Percentiles rank a stretch among this genome's conserved stretches.
These are phyloP conservation scores for Kwoniella mangroviensis DNA, from an alignment of 768 basidiomycete species.

Conservation along the genomic window DNA sequence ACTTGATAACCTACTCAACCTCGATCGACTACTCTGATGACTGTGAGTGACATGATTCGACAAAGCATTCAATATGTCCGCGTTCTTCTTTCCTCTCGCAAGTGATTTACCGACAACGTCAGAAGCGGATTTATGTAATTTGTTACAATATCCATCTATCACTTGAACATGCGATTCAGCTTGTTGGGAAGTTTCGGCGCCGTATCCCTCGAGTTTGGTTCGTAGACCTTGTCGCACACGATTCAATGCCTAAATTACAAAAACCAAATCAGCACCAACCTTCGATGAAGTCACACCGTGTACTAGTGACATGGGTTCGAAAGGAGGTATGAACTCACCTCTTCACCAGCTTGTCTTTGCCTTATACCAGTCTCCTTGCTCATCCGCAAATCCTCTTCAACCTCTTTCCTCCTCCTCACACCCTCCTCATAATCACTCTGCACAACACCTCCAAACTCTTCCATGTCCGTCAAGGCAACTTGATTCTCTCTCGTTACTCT, in stretches of 20 bases:
- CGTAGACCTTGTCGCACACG: constrained; percentile 27
- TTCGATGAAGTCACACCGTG: neutral
- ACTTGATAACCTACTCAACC: constrained; percentile 4
- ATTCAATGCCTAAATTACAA: constrained; percentile 24
- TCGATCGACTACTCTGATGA: constrained; percentile 15
- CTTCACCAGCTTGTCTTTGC: constrained; percentile 33
- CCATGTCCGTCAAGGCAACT: constrained; percentile 64
- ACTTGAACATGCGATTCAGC: constrained; percentile 29
- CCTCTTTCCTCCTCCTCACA: constrained; percentile 63
- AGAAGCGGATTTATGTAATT: constrained; percentile 28
- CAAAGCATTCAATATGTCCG: constrained; percentile 14
- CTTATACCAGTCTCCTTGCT: constrained; percentile 16
- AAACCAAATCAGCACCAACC: neutral
- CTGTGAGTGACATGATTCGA: constrained; percentile 11
- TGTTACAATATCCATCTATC: constrained; percentile 35
- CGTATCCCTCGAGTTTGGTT: constrained; percentile 30
- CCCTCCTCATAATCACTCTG: constrained; percentile 55
- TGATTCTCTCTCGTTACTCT: constrained; percentile 66
- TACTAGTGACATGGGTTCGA: neutral
- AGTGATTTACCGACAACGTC: constrained; percentile 24
- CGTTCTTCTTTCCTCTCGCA: constrained; percentile 24
- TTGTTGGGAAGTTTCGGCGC: constrained; percentile 20
- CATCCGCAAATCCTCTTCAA: constrained; percentile 58
- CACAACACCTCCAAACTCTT: constrained; percentile 60
- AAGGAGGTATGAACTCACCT: constrained; percentile 22